Evolutionary conservation across 345 rosid genomes (phyloP).

Genomic region (Brassica nigra): DNA sequence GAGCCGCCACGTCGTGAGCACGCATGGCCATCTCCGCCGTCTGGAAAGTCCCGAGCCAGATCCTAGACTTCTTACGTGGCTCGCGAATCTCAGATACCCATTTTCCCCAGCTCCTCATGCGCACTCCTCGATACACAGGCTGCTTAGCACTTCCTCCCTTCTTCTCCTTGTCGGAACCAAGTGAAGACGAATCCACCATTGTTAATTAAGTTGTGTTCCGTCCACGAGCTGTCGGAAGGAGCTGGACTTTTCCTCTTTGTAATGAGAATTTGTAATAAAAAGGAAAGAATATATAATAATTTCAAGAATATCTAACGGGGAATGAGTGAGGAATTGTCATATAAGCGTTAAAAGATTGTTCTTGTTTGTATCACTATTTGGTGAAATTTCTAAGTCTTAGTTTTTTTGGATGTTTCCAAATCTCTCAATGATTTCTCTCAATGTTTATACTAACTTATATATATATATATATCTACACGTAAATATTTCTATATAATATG

Average conservation of each 20-base stretch:
- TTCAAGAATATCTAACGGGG: not conserved
- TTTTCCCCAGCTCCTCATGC: conserved; percentile 94
- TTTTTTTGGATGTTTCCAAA: conserved; percentile 31
- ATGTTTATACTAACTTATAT: not conserved
- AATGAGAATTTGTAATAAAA: not conserved
- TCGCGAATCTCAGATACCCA: conserved; percentile 99
- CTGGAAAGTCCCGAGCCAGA: conserved; percentile 94
- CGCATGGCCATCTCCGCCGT: conserved; percentile 97
- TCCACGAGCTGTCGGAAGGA: conserved; percentile 1
- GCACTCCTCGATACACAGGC: conserved; percentile 78
- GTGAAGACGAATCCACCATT: conserved; percentile 27
- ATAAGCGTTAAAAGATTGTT: conserved; percentile 25
- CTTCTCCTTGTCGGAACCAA: conserved; percentile 29
- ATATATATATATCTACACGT: not conserved
- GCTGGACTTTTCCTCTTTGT: not conserved
- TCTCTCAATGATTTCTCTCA: conserved; percentile 7
- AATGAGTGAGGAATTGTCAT: not conserved
- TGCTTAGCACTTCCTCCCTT: conserved; percentile 40
- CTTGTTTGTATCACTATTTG: conserved; percentile 34
- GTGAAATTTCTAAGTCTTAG: conserved; percentile 8
- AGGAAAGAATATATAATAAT: not conserved
- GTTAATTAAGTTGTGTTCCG: not conserved
- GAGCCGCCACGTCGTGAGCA: conserved; percentile 96
- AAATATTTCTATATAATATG: not conserved
- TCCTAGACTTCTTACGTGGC: conserved; percentile 87